These are phyloP conservation scores for Stemphylium beticola DNA, from an alignment of 2,329 filamentous ascomycete species.

Conservation along the genomic window DNA sequence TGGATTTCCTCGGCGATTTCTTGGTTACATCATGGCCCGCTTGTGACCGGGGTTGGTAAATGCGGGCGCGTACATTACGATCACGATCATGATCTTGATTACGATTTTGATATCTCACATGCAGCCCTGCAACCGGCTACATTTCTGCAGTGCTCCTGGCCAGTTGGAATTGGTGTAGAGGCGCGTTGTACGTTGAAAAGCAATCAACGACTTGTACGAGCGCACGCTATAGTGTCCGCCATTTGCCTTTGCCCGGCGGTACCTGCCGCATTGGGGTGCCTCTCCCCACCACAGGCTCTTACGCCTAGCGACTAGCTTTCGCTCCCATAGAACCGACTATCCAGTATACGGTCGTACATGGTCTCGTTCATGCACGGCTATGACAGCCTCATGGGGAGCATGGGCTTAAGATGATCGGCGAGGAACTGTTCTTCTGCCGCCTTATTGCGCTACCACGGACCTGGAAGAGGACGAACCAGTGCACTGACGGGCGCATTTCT, in stretches of 20 bases:
- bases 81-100: background rate
- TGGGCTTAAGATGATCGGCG: constrained; percentile 28
- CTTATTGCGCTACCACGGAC: constrained; percentile 14
- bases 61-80: background rate
- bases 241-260: constrained; percentile 3
- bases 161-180: constrained; percentile 18
- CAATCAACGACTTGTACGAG: constrained; percentile 7
- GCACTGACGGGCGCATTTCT: constrained; percentile 14
- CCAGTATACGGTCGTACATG: constrained; percentile 1
- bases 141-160: constrained; percentile 20
- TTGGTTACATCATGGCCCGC: constrained; percentile 34
- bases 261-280: constrained; percentile 20
- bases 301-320: constrained; percentile 6
- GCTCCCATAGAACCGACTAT: background rate
- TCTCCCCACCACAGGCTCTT: constrained; percentile 1
- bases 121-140: background rate
- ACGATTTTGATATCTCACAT: background rate
- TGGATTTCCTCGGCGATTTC: constrained; percentile 37
- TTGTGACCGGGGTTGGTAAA: constrained; percentile 14
- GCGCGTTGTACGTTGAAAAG: constrained; percentile 26
- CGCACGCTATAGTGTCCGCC: background rate
- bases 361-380: background rate
- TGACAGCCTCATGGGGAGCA: constrained; percentile 7
- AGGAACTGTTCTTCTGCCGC: constrained; percentile 21
- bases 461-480: constrained; percentile 16